phyloP scores from a whole-genome alignment of 2,329 filamentous ascomycete genomes.

The Aspergillus unguis region DNA sequence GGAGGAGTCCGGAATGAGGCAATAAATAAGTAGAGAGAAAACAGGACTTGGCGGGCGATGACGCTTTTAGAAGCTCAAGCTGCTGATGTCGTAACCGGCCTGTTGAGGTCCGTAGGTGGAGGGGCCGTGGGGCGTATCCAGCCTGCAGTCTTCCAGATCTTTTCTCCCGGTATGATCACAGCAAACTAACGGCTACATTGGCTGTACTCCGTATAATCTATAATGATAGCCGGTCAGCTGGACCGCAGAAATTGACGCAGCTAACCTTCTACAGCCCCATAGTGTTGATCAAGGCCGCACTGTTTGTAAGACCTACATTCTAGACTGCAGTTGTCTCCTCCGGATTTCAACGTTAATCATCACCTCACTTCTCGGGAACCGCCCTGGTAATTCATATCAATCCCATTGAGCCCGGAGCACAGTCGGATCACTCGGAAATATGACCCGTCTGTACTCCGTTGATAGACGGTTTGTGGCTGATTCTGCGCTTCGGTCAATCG shows the following conservation, averaged over 20 bases:
- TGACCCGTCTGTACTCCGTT: neutral
- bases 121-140: conserved; percentile 14
- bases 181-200: too few relatives aligned
- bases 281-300: neutral
- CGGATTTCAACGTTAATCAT: too few relatives aligned
- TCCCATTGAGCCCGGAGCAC: neutral
- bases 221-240: conserved; percentile 7
- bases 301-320: conserved; percentile 14
- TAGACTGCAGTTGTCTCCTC: neutral
- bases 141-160: conserved; percentile 4
- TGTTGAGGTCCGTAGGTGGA: conserved; percentile 22
- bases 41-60: conserved; percentile 9
- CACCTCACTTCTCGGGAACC: too few relatives aligned
- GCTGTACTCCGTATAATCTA: too few relatives aligned
- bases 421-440: conserved; percentile 9
- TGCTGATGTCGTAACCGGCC: conserved; percentile 21
- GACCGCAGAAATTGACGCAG: conserved; percentile 2
- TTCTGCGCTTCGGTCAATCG: neutral
- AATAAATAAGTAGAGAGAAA: conserved; percentile 10
- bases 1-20: conserved; percentile 8
- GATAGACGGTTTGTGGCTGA: neutral
- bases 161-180: neutral
- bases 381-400: neutral
- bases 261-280: neutral
- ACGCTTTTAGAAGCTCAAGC: conserved; percentile 14